phyloP scores from a whole-genome alignment of 306 rosid species.

The Prunus mira region DNA sequence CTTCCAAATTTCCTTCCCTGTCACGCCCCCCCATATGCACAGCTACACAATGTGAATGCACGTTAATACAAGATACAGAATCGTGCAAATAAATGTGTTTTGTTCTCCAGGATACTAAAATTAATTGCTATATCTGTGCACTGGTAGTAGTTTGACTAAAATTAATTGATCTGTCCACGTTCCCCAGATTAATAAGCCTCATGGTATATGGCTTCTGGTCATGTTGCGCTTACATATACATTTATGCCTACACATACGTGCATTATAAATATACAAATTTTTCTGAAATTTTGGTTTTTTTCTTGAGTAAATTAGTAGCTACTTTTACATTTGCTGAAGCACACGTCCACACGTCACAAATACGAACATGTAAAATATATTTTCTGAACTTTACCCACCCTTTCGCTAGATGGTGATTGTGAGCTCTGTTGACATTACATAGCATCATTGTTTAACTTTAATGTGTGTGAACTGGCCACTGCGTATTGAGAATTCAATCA shows the following conservation, averaged over 20 bases:
- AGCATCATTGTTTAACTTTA: neutral
- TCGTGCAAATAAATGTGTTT: no score
- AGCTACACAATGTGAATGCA: no score
- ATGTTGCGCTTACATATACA: neutral
- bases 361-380: neutral
- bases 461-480: neutral
- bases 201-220: neutral
- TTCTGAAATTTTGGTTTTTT: neutral
- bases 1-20: neutral
- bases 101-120: no score
- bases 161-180: neutral
- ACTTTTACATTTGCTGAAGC: neutral
- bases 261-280: neutral
- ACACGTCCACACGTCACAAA: neutral
- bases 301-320: neutral
- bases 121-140: neutral
- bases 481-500: neutral
- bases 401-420: neutral
- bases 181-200: neutral
- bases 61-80: no score
- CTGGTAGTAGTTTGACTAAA: no score
- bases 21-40: no score
- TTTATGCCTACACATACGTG: neutral
- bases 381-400: neutral
- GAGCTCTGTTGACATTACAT: neutral